Base-by-base conservation (phyloP, 352 stramenopile genomes). In the Phytophthora rubi region DNA sequence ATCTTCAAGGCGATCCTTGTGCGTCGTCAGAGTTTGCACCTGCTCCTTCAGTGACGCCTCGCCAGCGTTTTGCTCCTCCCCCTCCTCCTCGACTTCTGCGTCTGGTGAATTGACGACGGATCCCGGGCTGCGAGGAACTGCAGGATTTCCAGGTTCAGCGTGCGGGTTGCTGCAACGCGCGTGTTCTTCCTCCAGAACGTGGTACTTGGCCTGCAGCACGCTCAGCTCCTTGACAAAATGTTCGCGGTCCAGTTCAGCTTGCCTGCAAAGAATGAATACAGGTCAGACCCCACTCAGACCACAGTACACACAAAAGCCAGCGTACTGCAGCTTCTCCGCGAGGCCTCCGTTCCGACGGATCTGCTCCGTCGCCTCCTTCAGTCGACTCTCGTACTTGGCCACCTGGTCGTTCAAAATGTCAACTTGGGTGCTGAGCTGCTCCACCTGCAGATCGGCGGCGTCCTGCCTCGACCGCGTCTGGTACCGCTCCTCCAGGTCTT, bases 321-420 rank as follows among this genome's bases (percentile, higher is more conserved):
- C 79, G 33, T 63, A 89, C 82, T 76, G 72, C 13, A 95, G 59
- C 33, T 90, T 86, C 10, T 93, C 73, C 2, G 83, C 77, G 1
- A 93, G 62, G 15, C 37, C 53, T 12, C 63, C 76, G 51, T 81
- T 81, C 1, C 72, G 74, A 32, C 53, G 63, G 32, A 91, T 77
- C 56, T 91, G 77, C 23, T 91, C 73, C 26, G 79, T 82, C 1
- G 84, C 76, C 23, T 90, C 82, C 59, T 83, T 86, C 1, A 95
- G 67, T 37, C 83, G 81, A n/a, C 70, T 73, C 54, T 95, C 88
- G 62, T 95, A 94, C 70, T 91, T 94, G 26, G 80, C 84, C 23
- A 94, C 86, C 53, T 95, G 86, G 51, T 85, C 85, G 61, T 93
- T 95, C 10, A 95, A 66, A 13, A 93, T 64, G 58, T 94, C 83